Conservation (phyloP, 2,329 filamentous ascomycete species). For the Torrubiellomyces zombiae region DNA sequence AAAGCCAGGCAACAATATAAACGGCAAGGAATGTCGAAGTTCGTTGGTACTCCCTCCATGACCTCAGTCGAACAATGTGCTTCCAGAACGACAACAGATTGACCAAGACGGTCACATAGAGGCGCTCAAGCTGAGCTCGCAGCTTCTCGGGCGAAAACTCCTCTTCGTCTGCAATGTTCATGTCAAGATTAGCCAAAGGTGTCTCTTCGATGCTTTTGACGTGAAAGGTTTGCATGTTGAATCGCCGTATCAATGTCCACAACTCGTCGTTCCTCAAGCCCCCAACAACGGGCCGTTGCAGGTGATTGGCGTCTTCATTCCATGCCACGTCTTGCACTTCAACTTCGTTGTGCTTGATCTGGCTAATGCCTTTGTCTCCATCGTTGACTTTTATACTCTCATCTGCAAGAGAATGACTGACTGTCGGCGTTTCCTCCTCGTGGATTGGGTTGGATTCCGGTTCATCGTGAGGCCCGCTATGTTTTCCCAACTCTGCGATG, state of each 20-base stretch:
- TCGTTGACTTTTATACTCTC: slow-evolving; percentile 10
- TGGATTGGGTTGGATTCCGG: too few species aligned
- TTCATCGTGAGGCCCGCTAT: too few species aligned
- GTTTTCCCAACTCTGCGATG: too few species aligned
- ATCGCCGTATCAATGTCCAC: slow-evolving; percentile 54
- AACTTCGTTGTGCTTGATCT: slow-evolving; percentile 28
- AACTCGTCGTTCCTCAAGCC: slow-evolving; percentile 57
- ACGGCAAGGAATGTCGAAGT: slow-evolving; percentile 45
- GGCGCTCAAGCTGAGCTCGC: slow-evolving; percentile 56
- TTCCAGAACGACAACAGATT: slow-evolving; percentile 50
- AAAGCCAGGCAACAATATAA: slow-evolving; percentile 48
- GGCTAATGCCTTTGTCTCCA: slow-evolving; percentile 25
- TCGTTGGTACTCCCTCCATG: slow-evolving; percentile 58
- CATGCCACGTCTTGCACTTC: slow-evolving; percentile 55
- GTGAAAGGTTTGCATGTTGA: slow-evolving; percentile 53
- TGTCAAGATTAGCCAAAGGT: slow-evolving; percentile 51
- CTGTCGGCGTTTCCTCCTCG: slow-evolving; percentile 15
- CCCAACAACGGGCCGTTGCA: slow-evolving; percentile 44
- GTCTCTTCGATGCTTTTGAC: slow-evolving; percentile 45
- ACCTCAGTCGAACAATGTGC: slow-evolving; percentile 59
- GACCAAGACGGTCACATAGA: slow-evolving; percentile 67
- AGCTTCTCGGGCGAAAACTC: slow-evolving; percentile 77
- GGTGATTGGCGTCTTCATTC: slow-evolving; percentile 41
- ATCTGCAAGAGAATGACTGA: slow-evolving; percentile 20
- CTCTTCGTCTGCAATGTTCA: slow-evolving; percentile 68